These are phyloP conservation scores for Penicillium sp. DNA, from an alignment of 2,329 filamentous ascomycete genomes.

Conservation along the genomic window DNA sequence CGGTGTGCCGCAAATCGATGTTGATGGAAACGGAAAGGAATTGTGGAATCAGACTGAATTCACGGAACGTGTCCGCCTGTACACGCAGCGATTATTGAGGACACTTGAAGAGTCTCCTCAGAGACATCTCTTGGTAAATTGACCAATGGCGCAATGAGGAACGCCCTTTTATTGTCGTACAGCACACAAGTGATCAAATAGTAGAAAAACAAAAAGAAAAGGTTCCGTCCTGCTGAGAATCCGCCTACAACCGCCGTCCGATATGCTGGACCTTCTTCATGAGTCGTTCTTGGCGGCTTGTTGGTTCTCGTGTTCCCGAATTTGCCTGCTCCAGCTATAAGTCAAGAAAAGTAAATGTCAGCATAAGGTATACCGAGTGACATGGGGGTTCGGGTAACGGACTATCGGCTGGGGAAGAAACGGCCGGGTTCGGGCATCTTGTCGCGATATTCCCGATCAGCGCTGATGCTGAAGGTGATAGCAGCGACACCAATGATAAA, in stretches of 20 bases:
- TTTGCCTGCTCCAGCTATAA: conserved; percentile 68
- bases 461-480: conserved; percentile 69
- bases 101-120: conserved; percentile 41
- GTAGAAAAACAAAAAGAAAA: conserved; percentile 30
- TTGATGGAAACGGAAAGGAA: conserved; percentile 35
- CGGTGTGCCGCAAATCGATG: conserved; percentile 63
- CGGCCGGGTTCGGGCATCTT: conserved; percentile 73
- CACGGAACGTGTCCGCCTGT: conserved; percentile 46
- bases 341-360: conserved; percentile 18
- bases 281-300: conserved; percentile 47
- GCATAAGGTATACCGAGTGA: conserved; percentile 10
- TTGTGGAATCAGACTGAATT: conserved; percentile 49
- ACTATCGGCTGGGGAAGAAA: conserved; percentile 85
- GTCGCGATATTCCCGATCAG: conserved; percentile 69
- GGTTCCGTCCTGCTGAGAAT: conserved; percentile 27
- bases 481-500: conserved; percentile 68
- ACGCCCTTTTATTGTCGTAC: conserved; percentile 43
- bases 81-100: conserved; percentile 44
- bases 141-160: conserved; percentile 34
- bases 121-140: conserved; percentile 39
- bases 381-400: conserved; percentile 42
- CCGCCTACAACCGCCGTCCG: conserved; percentile 25
- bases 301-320: conserved; percentile 64
- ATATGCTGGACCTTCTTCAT: conserved; percentile 26
- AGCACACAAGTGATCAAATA: conserved; percentile 38